These are phyloP conservation scores for Chaetomium globosum DNA, from an alignment of 2,329 filamentous ascomycete species.

Conservation along the genomic window DNA sequence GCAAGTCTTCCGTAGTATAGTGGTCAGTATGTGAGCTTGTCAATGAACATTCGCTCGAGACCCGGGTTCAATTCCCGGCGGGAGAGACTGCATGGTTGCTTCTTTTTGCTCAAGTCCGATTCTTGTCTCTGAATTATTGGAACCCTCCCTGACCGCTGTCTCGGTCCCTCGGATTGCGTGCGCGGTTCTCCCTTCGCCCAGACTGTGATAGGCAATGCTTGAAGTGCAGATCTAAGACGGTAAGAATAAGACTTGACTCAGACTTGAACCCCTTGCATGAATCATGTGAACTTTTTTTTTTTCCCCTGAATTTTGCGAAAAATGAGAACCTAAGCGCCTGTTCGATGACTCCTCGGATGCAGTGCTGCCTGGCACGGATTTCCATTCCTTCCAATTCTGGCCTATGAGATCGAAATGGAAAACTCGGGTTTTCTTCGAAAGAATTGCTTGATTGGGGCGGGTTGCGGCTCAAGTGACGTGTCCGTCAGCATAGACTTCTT, in stretches of 20 bases:
- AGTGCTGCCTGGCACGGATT: background rate
- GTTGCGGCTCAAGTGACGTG: background rate
- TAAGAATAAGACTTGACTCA: background rate
- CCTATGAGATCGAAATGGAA: background rate
- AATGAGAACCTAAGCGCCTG: background rate
- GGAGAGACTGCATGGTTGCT: background rate
- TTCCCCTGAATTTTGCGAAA: background rate
- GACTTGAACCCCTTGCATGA: background rate
- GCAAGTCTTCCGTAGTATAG: background rate
- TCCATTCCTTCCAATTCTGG: background rate
- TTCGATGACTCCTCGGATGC: background rate
- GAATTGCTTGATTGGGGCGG: background rate
- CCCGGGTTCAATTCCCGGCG: constrained; percentile 5
- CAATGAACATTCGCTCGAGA: background rate
- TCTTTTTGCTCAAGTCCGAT: background rate
- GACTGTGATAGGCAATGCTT: background rate
- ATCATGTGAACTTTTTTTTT: too few species aligned
- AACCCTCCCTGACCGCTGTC: background rate
- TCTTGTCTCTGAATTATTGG: background rate
- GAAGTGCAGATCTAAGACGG: background rate
- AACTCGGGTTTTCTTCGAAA: background rate
- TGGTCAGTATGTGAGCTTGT: constrained; percentile 6
- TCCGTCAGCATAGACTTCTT: background rate
- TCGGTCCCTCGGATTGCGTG: background rate
- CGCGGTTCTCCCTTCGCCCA: background rate